Base-by-base conservation (phyloP, 257 asterid genomes). In the Cruciata laevipes region DNA sequence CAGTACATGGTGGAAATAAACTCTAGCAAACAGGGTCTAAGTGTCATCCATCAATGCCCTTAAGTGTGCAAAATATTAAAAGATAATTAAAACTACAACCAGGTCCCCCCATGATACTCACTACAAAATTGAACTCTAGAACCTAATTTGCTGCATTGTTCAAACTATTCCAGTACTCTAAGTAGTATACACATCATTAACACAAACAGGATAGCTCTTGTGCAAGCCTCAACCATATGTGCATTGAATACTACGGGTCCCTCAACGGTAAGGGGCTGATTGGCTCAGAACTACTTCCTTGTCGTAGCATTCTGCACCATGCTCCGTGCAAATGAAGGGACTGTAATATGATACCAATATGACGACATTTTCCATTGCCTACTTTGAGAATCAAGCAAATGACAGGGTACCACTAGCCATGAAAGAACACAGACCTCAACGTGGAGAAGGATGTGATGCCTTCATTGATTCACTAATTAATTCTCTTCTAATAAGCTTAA, bases 401-500 rank as follows among this genome's bases (percentile, higher is more conserved):
- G 10, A 23, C 12, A 5, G 31, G 2, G 21, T 38, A 68, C 49
- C 42, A 42, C 30, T 20, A 49, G 32, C 31, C 38, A 66, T n/a
- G 62, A 49, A 51, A 44, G 49, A 61, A 49, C 52, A 35, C 64
- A 53, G 72, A 71, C 70, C 71, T 71, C 33, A 32, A 16, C 59
- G 31, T 10, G 66, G 58, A 38, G 55, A 79, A 35, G 14, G 61
- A 75, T 80, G 76, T 31, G 49, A 25, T 38, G 68, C 72, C 75
- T 74, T 83, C 47, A 77, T 78, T 66, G 87, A 79, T 77, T 83
- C 95, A 76, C 97, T 94, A 70, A 80, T 85, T 83, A 93, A 72
- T 80, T 93, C 96, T 79, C 90, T 83, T 75, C 83, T 85, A 70
- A 93, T 85, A 73, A 93, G 84, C 82, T 84, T 83, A 55, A 85